These are phyloP conservation scores for Leishmania turanica DNA, from an alignment of 208 protist genomes.

Conservation along the genomic window DNA sequence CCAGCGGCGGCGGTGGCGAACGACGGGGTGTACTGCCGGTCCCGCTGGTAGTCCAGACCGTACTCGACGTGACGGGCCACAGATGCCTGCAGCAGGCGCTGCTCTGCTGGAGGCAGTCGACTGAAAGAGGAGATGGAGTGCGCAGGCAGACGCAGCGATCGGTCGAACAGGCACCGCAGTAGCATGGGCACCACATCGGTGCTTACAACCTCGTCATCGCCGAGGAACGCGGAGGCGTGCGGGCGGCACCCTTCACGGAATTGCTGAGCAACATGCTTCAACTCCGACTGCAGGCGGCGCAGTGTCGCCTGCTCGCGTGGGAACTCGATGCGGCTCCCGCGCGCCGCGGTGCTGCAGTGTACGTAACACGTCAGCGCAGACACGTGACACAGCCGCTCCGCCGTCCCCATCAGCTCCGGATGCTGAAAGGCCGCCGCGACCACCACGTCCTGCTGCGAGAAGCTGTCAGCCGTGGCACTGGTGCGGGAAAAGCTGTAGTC, in stretches of 20 bases:
- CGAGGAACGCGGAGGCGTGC: conserved; percentile 32
- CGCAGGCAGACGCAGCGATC: conserved; percentile 44
- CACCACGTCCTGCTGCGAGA: conserved; percentile 65
- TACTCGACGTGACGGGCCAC: conserved; percentile 70
- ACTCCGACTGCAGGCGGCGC: conserved; percentile 39
- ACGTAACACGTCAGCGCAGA: conserved; percentile 53
- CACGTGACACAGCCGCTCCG: conserved; percentile 50
- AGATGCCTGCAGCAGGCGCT: conserved; percentile 41
- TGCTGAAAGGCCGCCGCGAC: conserved; percentile 40
- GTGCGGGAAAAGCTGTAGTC: conserved; percentile 75
- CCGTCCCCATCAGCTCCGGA: conserved; percentile 30
- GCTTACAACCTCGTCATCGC: conserved; percentile 34
- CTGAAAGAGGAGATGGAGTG: conserved; percentile 46
- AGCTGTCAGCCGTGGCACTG: conserved; percentile 36
- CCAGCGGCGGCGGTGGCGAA: neutral
- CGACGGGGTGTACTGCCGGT: conserved; percentile 16
- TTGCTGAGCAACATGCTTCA: conserved; percentile 32
- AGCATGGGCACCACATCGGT: conserved; percentile 53
- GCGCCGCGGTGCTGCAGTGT: conserved; percentile 48
- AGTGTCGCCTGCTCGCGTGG: conserved; percentile 46
- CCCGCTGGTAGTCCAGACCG: conserved; percentile 61
- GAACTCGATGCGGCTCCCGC: conserved; percentile 35
- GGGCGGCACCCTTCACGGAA: conserved; percentile 59
- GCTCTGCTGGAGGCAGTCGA: conserved; percentile 38
- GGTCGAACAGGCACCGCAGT: conserved; percentile 63